Base-by-base conservation (phyloP, 1,284 basidiomycete genomes). In the Heterobasidion annosum region DNA sequence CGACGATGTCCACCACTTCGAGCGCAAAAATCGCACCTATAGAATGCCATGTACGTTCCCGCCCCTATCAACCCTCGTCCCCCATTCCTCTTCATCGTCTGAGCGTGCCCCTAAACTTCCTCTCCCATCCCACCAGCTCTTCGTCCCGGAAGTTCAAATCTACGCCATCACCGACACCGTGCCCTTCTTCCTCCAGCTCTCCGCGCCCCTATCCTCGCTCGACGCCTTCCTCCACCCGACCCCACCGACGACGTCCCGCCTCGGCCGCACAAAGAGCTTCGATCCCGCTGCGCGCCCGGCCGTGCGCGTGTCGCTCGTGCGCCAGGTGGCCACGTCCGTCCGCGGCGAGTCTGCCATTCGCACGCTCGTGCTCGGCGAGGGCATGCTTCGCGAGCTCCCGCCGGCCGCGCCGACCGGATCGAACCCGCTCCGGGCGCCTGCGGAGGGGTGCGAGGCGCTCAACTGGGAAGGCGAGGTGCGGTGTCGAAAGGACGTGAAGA, bases 171-270 rank as follows among this genome's bases (percentile, higher is more conserved):
- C 67, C 1, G 81, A 83, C 54, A 69, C 63, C 9, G 80, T 85
- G 15, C 82, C 82, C 0, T 82, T 86, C 63, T 80, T 83, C 60
- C 59, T 86, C 34, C 82, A 83, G 56, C 67, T 86, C n/a, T 72
- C 67, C 46, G 81, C 76, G 3, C 68, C 72, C 2, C 54, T 70
- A 1, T 61, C 68, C 37, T 73, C 75, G 9, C 65, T 83, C 12
- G 67, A 64, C 46, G 70, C 68, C 35, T 69, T 82, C 52, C 64
- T 77, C 4, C 44, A 56, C 58, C 63, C 58, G 12, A 50, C 51
- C 32, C 46, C 55, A 57, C 63, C 58, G n/a, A 40, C 52, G 35
- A 57, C 63, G 48, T 32, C 57, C 61, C 34, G 42, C n/a, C 16
- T 37, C 53, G 50, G 55, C 12, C 50, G 56, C 43, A 52, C 37